These are phyloP conservation scores for Diaporthe sp. DNA, from an alignment of 2,329 filamentous ascomycete species.

Conservation along the genomic window DNA sequence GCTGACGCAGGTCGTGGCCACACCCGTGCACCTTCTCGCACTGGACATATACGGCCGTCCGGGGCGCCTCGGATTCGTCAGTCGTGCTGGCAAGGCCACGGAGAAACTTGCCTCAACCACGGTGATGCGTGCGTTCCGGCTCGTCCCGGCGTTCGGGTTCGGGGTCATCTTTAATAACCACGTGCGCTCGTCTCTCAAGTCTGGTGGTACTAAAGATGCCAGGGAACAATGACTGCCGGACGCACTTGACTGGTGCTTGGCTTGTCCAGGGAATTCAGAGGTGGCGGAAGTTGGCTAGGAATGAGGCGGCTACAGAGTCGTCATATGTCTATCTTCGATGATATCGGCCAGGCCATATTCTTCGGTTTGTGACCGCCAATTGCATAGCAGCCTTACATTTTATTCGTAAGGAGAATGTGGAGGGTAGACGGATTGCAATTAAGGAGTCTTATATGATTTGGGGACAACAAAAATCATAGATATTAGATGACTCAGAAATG, in stretches of 20 bases:
- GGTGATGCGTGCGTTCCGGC: conserved; percentile 10
- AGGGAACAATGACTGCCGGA: neutral
- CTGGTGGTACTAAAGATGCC: neutral
- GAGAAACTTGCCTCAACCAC: conserved; percentile 21
- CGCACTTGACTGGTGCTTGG: neutral
- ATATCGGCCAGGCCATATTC: neutral
- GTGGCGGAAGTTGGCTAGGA: neutral
- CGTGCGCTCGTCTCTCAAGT: neutral
- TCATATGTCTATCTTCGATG: neutral
- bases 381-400: neutral
- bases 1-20: conserved; percentile 24
- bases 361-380: neutral
- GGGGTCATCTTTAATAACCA: conserved; percentile 23
- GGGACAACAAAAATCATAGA: neutral
- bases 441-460: neutral
- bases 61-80: neutral
- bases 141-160: conserved; percentile 15
- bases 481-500: neutral
- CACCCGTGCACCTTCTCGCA: conserved; percentile 13
- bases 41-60: conserved; percentile 14
- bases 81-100: neutral
- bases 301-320: neutral
- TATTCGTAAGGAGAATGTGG: neutral
- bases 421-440: neutral
- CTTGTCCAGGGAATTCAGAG: neutral